A percentile compares a stretch with the other conserved stretches of the same genome.
These are phyloP conservation scores for Gamarada debralockiae DNA, from an alignment of 495 filamentous ascomycete genomes.

Conservation along the genomic window DNA sequence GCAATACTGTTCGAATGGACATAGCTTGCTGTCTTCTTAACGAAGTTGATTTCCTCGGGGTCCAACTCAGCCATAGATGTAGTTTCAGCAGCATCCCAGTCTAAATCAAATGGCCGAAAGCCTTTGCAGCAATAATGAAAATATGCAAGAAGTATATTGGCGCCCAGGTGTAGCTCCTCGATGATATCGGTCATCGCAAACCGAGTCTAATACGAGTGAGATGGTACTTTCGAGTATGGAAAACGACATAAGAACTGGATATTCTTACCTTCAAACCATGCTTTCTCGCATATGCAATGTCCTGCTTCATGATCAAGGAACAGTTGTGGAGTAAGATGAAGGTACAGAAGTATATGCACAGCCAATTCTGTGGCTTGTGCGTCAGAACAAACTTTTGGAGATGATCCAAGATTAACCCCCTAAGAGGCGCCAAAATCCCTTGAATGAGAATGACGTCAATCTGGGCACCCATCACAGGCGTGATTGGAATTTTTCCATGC, in stretches of 20 bases:
- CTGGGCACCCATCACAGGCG: slow-evolving; percentile 57
- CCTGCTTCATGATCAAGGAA: slow-evolving; percentile 51
- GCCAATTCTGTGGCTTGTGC: slow-evolving; percentile 46
- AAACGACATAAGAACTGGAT: too few species aligned
- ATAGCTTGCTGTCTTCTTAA: neutral
- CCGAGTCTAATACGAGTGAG: too few species aligned
- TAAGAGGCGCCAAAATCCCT: slow-evolving; percentile 45
- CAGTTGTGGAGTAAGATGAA: slow-evolving; percentile 57
- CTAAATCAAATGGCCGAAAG: slow-evolving; percentile 18
- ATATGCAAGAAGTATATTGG: slow-evolving; percentile 53
- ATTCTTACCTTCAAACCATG: neutral
- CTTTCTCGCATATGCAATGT: slow-evolving; percentile 46
- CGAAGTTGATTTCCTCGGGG: neutral
- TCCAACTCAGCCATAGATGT: neutral
- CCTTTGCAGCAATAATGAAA: slow-evolving; percentile 58
- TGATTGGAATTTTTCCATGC: slow-evolving; percentile 48
- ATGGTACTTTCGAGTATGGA: too few species aligned
- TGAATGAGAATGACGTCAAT: slow-evolving; percentile 36
- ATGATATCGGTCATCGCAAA: slow-evolving; percentile 19
- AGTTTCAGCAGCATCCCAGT: neutral
- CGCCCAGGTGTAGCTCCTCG: slow-evolving; percentile 47
- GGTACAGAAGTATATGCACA: slow-evolving; percentile 52
- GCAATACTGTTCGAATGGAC: neutral
- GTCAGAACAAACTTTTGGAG: slow-evolving; percentile 52
- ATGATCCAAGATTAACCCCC: slow-evolving; percentile 47